Evolutionary conservation across 331 rosid genomes (phyloP).

Genomic region (Malus hybrid): DNA sequence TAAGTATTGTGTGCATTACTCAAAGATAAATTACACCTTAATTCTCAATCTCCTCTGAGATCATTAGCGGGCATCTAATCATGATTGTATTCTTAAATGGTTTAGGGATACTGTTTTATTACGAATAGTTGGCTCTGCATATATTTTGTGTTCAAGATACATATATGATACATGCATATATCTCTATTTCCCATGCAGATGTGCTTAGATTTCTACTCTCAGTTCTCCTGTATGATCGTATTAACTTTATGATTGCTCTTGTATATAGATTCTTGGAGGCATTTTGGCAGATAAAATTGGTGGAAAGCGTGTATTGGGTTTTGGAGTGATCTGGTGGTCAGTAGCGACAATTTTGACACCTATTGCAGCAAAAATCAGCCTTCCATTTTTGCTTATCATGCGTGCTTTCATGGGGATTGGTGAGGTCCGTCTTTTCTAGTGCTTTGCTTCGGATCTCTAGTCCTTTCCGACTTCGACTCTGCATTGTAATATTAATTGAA

Average conservation of each 20-base stretch:
- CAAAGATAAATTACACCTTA: neutral
- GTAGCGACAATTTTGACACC: constrained; percentile 85
- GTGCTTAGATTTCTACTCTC: neutral
- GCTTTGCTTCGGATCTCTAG: constrained; percentile 4
- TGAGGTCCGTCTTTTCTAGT: constrained; percentile 61
- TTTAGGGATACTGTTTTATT: neutral
- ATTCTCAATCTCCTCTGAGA: too few relatives aligned
- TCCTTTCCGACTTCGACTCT: neutral
- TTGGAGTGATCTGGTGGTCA: constrained; percentile 97
- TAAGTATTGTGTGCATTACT: neutral
- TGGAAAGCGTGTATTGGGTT: constrained; percentile 82
- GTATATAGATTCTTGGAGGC: constrained; percentile 73
- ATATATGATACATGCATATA: neutral
- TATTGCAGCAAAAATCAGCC: constrained; percentile 81
- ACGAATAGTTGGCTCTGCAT: neutral
- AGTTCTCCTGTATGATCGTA: constrained; percentile 13
- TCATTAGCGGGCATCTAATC: constrained; percentile 2
- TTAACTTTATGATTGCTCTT: constrained; percentile 6
- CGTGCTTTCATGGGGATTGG: constrained; percentile 96
- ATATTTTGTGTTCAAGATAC: constrained; percentile 12
- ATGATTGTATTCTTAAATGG: neutral
- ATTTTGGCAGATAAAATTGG: constrained; percentile 98
- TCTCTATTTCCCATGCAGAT: neutral
- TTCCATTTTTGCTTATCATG: constrained; percentile 76
- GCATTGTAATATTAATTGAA: neutral